Evolutionary conservation across 306 rosid species (phyloP).

Genomic region (Dalbergia cultrata): DNA sequence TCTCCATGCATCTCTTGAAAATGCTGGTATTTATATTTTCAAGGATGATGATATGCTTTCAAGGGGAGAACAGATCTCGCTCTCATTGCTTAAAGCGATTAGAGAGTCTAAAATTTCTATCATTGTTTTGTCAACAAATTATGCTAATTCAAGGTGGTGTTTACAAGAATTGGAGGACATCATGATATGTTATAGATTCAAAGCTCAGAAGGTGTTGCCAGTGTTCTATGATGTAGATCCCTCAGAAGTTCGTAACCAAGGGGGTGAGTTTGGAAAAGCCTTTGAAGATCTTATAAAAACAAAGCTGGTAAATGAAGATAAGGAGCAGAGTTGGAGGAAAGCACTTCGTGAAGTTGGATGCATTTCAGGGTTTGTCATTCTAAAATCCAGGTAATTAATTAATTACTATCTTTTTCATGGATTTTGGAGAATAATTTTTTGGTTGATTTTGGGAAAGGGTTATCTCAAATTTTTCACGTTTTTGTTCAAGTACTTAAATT

Average conservation of each 20-base stretch:
- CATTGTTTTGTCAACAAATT: slow-evolving; percentile 14
- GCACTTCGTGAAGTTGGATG: neutral
- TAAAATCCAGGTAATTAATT: neutral
- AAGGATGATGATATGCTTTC: neutral
- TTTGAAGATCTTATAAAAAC: neutral
- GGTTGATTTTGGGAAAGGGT: no score
- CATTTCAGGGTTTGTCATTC: neutral
- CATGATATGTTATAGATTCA: neutral
- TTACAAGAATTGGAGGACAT: no score
- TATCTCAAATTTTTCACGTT: no score
- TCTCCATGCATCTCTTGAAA: slow-evolving; percentile 16
- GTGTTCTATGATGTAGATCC: slow-evolving; percentile 16
- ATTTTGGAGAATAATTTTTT: no score
- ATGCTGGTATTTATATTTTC: slow-evolving; percentile 22
- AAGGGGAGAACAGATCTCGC: neutral
- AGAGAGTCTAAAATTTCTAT: neutral
- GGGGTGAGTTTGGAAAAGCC: neutral
- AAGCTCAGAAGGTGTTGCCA: slow-evolving; percentile 4
- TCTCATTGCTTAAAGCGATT: neutral
- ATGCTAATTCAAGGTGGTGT: neutral
- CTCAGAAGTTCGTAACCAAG: neutral
- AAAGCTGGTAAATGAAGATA: neutral
- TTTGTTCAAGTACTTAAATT: no score
- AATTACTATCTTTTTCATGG: neutral
- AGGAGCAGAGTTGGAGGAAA: neutral